Evolutionary conservation across 2,329 filamentous ascomycete species (phyloP).

Genomic region (Coleophoma cylindrospora): DNA sequence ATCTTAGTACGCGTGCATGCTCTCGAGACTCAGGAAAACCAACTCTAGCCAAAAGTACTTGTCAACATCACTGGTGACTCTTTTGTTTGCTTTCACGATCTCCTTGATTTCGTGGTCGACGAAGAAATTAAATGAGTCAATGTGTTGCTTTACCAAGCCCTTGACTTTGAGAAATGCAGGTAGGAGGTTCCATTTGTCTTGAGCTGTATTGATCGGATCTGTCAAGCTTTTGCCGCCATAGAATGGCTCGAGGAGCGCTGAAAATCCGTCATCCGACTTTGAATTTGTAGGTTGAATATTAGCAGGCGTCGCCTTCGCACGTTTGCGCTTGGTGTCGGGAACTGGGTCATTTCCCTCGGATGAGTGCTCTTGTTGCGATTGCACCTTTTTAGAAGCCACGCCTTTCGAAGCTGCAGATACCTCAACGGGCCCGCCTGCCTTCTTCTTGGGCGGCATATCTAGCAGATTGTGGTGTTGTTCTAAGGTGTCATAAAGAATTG

Average conservation of each 20-base stretch:
- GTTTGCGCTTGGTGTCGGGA: conserved; percentile 19
- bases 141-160: conserved; percentile 81
- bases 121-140: conserved; percentile 97
- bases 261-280: conserved; percentile 39
- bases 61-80: conserved; percentile 87
- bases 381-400: conserved; percentile 6
- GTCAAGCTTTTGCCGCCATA: conserved; percentile 64
- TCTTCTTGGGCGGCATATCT: conserved; percentile 21
- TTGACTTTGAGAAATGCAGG: conserved; percentile 99
- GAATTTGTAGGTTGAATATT: conserved; percentile 10
- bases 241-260: conserved; percentile 63
- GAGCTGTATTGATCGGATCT: conserved; percentile 64
- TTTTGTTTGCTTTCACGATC: conserved; percentile 87
- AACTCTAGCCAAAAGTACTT: conserved; percentile 85
- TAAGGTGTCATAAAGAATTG: neutral
- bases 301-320: conserved; percentile 12
- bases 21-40: conserved; percentile 2
- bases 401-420: conserved; percentile 10
- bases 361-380: neutral
- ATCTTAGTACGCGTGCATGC: conserved; percentile 3
- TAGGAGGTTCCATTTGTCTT: conserved; percentile 93
- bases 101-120: conserved; percentile 95
- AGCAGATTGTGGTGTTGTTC: neutral
- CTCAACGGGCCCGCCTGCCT: conserved; percentile 15
- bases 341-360: conserved; percentile 1